Evolutionary conservation across 345 rosid species (phyloP).

Genomic region (Dimocarpus longan): DNA sequence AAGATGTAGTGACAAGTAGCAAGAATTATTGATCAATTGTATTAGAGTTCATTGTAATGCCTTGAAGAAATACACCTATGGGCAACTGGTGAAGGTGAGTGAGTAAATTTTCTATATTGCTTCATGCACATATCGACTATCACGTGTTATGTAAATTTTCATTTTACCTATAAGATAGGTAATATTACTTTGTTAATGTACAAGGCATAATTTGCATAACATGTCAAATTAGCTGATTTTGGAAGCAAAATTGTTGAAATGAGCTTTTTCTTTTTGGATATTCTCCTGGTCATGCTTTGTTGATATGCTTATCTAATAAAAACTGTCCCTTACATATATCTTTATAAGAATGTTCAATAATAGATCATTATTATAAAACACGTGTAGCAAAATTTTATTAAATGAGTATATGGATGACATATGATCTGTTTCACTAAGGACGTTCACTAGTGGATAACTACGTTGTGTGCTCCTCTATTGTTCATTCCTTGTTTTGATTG

Average conservation of each 20-base stretch:
- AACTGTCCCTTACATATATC: neutral
- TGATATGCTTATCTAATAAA: neutral
- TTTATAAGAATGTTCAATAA: too few species aligned
- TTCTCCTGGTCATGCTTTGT: neutral
- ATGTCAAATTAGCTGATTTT: too few species aligned
- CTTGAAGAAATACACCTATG: conserved; percentile 90
- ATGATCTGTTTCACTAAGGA: too few species aligned
- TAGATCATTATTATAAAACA: too few species aligned
- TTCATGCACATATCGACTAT: neutral
- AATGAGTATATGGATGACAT: too few species aligned
- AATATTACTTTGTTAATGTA: too few species aligned
- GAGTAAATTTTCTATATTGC: conserved; percentile 7
- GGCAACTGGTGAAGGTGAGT: conserved; percentile 96
- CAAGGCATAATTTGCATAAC: too few species aligned
- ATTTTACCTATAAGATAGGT: too few species aligned
- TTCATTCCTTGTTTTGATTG: neutral
- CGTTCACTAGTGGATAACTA: neutral
- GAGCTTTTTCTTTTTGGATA: too few species aligned
- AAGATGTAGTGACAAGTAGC: conserved; percentile 64
- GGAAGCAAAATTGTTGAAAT: too few species aligned
- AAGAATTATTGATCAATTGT: conserved; percentile 61
- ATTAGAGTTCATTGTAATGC: conserved; percentile 74
- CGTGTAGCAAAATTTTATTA: neutral
- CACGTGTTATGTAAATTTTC: neutral
- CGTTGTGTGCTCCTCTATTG: neutral